Evolutionary conservation across 2,329 filamentous ascomycete genomes (phyloP).

Genomic region (Aspergillus sp.): DNA sequence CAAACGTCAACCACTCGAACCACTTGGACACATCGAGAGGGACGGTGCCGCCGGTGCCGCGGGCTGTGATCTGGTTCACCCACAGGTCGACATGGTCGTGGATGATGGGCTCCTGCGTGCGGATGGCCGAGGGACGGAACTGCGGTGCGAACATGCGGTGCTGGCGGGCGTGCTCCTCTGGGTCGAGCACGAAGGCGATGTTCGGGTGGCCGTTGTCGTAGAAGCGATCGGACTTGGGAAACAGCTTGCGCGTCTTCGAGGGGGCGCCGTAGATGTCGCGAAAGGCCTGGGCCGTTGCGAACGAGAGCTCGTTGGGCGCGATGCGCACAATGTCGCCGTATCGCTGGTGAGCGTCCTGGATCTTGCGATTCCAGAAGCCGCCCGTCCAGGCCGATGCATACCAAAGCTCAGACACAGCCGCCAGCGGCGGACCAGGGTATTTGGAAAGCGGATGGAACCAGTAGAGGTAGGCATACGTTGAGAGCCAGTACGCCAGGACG

Average conservation of each 20-base stretch:
- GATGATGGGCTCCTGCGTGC: not conserved
- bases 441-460: not conserved
- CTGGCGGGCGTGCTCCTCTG: not conserved
- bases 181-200: not conserved
- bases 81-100: not conserved
- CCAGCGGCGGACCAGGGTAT: not conserved
- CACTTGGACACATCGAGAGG: slow-evolving; percentile 12
- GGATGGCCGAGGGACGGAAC: not conserved
- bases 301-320: slow-evolving; percentile 1
- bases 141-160: not conserved
- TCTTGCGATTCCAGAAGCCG: not conserved
- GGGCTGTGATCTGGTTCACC: not conserved
- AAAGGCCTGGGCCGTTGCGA: not conserved
- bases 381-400: not conserved
- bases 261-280: not conserved
- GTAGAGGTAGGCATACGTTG: not conserved
- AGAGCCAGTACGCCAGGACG: not conserved
- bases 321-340: slow-evolving; percentile 1
- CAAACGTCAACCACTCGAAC: slow-evolving; percentile 7
- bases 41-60: not conserved
- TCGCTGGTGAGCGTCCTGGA: not conserved
- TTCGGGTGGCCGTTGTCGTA: not conserved
- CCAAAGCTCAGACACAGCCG: not conserved
- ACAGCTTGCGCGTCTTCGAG: not conserved
- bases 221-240: slow-evolving; percentile 1